phyloP scores from a whole-genome alignment of 2,329 filamentous ascomycete species.

The Ophiostoma sp. region DNA sequence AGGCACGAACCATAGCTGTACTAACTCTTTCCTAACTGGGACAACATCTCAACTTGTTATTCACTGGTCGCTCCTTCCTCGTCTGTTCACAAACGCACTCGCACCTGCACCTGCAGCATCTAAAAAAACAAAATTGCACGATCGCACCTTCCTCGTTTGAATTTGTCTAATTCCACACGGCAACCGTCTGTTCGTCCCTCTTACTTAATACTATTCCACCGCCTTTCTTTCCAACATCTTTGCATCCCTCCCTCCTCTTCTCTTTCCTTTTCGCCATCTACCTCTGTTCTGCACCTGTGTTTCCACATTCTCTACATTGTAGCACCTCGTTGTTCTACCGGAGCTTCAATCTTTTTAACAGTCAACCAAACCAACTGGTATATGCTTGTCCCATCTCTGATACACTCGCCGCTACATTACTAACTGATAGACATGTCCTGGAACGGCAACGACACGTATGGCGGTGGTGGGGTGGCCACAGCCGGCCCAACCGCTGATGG shows the following conservation, averaged over 20 bases:
- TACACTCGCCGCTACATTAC: not conserved
- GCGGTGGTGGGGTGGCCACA: constrained; percentile 1
- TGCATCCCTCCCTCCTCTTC: not conserved
- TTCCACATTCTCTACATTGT: not conserved
- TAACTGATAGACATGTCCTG: constrained; percentile 50
- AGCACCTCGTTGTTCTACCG: not conserved
- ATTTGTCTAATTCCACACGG: not conserved
- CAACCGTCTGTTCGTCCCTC: not conserved
- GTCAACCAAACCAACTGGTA: not conserved
- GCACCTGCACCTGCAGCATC: not conserved
- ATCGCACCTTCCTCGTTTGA: constrained; percentile 1
- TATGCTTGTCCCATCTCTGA: not conserved
- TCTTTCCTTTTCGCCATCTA: not conserved
- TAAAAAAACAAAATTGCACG: not conserved
- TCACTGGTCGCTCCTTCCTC: constrained; percentile 46
- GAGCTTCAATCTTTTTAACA: not conserved
- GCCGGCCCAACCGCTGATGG: no score
- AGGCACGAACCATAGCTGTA: not conserved
- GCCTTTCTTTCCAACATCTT: not conserved
- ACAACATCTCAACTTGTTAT: constrained; percentile 56
- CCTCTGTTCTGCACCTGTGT: not conserved
- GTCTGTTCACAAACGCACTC: constrained; percentile 34
- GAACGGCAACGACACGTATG: constrained; percentile 45
- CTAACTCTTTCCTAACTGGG: not conserved
- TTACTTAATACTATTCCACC: not conserved